Percentiles rank a stretch among this genome's conserved stretches.
phyloP scores from a whole-genome alignment of 129 eudicot species.

The Smallanthus sonchifolius region DNA sequence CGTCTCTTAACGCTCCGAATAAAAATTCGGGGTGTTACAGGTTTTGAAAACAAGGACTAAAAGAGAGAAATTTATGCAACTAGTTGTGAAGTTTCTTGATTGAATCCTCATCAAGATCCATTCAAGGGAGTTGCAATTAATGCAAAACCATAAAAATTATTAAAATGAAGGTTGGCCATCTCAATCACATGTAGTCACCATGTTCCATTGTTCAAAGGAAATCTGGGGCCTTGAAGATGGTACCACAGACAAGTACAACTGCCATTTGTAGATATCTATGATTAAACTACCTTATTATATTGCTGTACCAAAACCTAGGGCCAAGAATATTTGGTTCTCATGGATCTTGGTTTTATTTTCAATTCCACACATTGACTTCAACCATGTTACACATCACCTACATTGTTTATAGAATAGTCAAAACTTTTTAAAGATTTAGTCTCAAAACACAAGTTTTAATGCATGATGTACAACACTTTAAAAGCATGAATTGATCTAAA shows the following conservation, averaged over 20 bases:
- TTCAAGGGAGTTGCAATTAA: conserved; percentile 24
- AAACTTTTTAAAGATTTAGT: background rate
- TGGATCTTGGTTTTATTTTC: conserved; percentile 33
- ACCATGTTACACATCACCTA: conserved; percentile 30
- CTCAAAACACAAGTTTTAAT: background rate
- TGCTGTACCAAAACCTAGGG: conserved; percentile 40
- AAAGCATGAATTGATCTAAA: background rate
- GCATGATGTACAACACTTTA: background rate
- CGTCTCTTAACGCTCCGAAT: no score
- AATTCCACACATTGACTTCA: conserved; percentile 24
- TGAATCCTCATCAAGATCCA: conserved; percentile 26
- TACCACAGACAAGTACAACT: conserved; percentile 41
- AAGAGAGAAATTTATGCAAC: background rate
- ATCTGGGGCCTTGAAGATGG: conserved; percentile 28
- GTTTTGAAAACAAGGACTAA: background rate
- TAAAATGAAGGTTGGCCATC: conserved; percentile 34
- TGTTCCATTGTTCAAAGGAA: conserved; percentile 30
- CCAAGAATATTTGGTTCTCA: conserved; percentile 35
- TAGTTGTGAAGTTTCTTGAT: conserved; percentile 30
- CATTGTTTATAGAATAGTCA: conserved; percentile 2
- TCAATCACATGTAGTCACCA: conserved; percentile 37
- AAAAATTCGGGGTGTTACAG: no score
- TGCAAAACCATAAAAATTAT: conserved; percentile 27
- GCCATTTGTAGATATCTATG: conserved; percentile 35
- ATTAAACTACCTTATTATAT: conserved; percentile 20